Base-by-base conservation (phyloP, 345 rosid species). In the Nasturtium officinale region DNA sequence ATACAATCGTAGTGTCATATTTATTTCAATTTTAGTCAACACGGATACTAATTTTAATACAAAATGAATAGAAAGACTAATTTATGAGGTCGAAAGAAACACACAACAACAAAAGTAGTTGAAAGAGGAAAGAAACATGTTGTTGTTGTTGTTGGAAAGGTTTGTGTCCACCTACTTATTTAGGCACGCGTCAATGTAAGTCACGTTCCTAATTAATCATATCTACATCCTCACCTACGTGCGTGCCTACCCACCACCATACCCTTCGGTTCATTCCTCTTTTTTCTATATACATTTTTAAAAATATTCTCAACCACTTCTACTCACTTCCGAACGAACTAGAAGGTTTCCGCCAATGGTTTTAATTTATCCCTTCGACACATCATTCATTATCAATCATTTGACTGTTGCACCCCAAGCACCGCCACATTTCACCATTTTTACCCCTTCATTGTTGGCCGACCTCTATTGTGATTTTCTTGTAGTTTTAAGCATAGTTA, bases 111-210 rank as follows among this genome's bases (percentile, higher is more conserved):
- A 26, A 32, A 32, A 50, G 67, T 67, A 51, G 68, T 75, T 75
- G 73, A 75, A 30, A 40, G 37, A 59, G 47, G 68, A 59, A 75
- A 75, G 48, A 67, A 60, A 75, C 74, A 67, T 67, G 74, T 60
- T 67, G 67, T 72, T 59, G 78, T 50, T 74, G 68, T 72, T 59
- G 78, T 50, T 74, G 68, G 38, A 75, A 69, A 67, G 63, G 23
- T 16, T 25, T 6, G 12, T 6, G 51, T 52, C 50, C 52, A 75
- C 79, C 79, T 11, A 75, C 74, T 75, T 68, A 52, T 32, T 23
- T 30, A 16, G 56, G 48, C 74, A 68, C 57, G 57, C 48, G 40
- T 30, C 79, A 68, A 32, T 67, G 73, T 50, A 58, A 26, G 13
- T 45, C 73, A 50, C 53, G 60, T 74, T 66, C 53, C 66, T 29